Evolutionary conservation across 225 moss, liverwort and hornwort species (phyloP).

Genomic region (Straminergon stramineum): DNA sequence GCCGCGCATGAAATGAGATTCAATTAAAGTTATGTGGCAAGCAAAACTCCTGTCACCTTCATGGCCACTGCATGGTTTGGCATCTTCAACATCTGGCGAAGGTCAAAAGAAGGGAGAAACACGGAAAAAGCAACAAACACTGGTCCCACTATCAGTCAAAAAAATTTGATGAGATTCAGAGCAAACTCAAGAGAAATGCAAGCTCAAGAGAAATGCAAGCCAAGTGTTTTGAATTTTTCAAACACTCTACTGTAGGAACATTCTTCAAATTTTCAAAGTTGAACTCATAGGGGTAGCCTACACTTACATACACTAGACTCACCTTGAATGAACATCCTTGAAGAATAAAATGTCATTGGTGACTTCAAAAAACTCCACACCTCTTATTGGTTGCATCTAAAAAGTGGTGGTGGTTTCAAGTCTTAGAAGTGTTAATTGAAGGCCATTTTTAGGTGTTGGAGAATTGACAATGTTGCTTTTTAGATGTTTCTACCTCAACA

Average conservation of each 20-base stretch:
- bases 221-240: neutral
- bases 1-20: neutral
- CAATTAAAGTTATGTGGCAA: too few species aligned
- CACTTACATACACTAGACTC: neutral
- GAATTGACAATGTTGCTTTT: neutral
- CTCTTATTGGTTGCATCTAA: neutral
- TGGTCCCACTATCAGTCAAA: neutral
- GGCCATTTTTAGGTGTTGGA: neutral
- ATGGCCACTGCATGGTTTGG: neutral
- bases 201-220: neutral
- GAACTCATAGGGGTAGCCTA: neutral
- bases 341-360: neutral
- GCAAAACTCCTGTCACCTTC: neutral
- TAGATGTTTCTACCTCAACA: neutral
- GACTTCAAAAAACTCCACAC: neutral
- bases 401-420: neutral
- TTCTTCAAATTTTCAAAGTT: neutral
- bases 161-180: too few species aligned
- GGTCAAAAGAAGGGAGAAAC: neutral
- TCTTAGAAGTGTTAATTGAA: neutral
- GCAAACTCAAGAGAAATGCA: neutral
- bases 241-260: too few species aligned
- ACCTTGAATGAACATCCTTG: neutral
- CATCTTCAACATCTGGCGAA: neutral
- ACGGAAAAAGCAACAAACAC: too few species aligned